Evolutionary conservation across 2,329 filamentous ascomycete genomes (phyloP), one percentile per base, ranked within the genome.

Genomic region (Leptographium procerum): DNA sequence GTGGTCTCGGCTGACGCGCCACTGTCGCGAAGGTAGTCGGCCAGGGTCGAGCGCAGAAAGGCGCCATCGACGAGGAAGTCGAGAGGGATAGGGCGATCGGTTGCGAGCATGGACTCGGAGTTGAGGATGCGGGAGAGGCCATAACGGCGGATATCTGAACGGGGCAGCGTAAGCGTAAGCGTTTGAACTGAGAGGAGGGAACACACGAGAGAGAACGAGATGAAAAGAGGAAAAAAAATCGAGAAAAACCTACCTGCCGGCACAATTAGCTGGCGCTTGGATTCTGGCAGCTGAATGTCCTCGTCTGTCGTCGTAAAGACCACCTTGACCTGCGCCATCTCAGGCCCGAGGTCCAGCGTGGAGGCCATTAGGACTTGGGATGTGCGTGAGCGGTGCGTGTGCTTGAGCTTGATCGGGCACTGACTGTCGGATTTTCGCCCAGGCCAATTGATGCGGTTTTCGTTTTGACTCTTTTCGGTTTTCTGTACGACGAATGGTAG

Each of bases 41-140:
- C 89, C 64, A 99, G 83, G 22, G 89, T 90, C 29, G 91, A 88
- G 62, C 89, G 87, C 56, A 99, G 82, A 72, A 95, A 96, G 67
- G 87, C 86, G 71, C 94, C 94, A 72, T 96, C 94, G 73, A 95
- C 86, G 65, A 99, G 82, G 75, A 99, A 97, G 73, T 99, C 94
- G 73, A 99, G 87, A 22, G 89, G 89, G 52, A 91, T 80, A 14
- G 88, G 84, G 13, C 76, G 74, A 51, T 82, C 84, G 52, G 83
- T 86, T 69, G 80, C 77, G 70, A 88, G 83, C 80, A 88, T 86
- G 36, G 82, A 83, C 75, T 85, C 82, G 66, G 85, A 87, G 72
- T 88, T 88, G 69, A 88, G 77, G 61, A 88, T 83, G 60, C 84
- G 79, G 22, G 84, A 87, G 57, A 88, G 77, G 65, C 83, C 84